Base-by-base conservation (phyloP, 1,284 basidiomycete genomes). In the Ustanciosporium gigantosporum region DNA sequence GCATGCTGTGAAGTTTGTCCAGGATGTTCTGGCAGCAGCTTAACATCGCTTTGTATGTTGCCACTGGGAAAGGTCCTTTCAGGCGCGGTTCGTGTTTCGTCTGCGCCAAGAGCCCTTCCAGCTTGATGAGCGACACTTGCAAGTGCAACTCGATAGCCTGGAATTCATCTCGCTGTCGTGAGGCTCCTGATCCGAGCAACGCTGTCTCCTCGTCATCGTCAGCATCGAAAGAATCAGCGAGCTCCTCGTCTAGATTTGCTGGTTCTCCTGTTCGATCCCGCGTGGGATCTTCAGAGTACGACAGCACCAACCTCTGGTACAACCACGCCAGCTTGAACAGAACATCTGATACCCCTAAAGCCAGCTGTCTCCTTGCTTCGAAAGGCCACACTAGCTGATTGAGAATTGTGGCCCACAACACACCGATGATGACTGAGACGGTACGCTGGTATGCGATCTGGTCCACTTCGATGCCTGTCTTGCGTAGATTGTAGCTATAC, bases 361-460 rank as follows among this genome's bases (percentile, higher is more conserved):
- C 85, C 3, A 98, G 81, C 79, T 96, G 92, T 23, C 88, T 82
- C 42, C 93, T 82, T 0, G 93, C 93, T 74, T 95, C 93, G 17
- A 89, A 85, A 1, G 94, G 93, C 92, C 93, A 97, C 86, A 92
- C 91, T 60, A 88, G 87, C 37, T 90, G 83, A 5, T 90, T 92
- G 13, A 96, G 86, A 22, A 95, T 79, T 3, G 87, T 84, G 0
- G 91, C 92, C 88, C 90, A 97, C 1, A 93, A 77, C 0, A 94
- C 90, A 14, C 93, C 93, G 5, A 85, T 83, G 0, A 84, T 87
- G n/a, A 98, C 93, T 19, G 91, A 84, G 3, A 87, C 73, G 0
- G 87, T 87, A 43, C 93, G 87, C 68, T 87, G 84, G 35, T 84
- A 81, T 0, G 90, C 93, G 38, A 95, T 85, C 31, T 85, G 79